phyloP scores from a whole-genome alignment of 495 filamentous ascomycete species.

The Articulospora tetracladia region DNA sequence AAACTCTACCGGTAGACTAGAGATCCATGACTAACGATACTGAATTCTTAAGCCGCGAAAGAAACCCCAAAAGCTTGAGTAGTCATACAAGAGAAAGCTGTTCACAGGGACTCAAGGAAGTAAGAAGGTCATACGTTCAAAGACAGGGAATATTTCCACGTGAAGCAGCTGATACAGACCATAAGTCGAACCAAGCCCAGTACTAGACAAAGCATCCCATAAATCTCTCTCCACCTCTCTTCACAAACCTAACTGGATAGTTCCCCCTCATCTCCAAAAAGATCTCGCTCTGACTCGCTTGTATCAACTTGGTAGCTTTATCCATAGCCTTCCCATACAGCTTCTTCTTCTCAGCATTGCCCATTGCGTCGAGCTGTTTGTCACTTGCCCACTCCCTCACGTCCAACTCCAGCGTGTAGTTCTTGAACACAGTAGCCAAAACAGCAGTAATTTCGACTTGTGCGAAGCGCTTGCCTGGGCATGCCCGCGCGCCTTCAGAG shows the following conservation, averaged over 20 bases:
- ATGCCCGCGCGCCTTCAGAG: constrained; percentile 66
- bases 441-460: constrained; percentile 73
- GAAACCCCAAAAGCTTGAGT: too few relatives aligned
- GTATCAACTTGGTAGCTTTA: constrained; percentile 40
- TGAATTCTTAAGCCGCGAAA: too few relatives aligned
- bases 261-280: constrained; percentile 55
- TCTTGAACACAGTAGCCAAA: constrained; percentile 59
- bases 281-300: constrained; percentile 46
- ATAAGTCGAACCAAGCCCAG: neutral
- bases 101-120: too few relatives aligned
- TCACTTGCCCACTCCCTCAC: constrained; percentile 59
- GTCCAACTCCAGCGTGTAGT: constrained; percentile 62
- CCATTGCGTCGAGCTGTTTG: constrained; percentile 53
- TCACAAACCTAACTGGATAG: constrained; percentile 58
- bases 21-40: too few relatives aligned
- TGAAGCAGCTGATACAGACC: too few relatives aligned
- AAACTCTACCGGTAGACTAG: too few relatives aligned
- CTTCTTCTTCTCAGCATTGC: constrained; percentile 36
- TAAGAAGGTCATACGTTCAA: too few relatives aligned
- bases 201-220: neutral
- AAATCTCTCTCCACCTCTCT: constrained; percentile 60
- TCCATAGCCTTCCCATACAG: constrained; percentile 46
- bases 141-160: too few relatives aligned
- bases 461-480: constrained; percentile 65
- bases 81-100: too few relatives aligned